phyloP scores from a whole-genome alignment of 2,329 filamentous ascomycete species.

The Tolypocladium ovalisporum region DNA sequence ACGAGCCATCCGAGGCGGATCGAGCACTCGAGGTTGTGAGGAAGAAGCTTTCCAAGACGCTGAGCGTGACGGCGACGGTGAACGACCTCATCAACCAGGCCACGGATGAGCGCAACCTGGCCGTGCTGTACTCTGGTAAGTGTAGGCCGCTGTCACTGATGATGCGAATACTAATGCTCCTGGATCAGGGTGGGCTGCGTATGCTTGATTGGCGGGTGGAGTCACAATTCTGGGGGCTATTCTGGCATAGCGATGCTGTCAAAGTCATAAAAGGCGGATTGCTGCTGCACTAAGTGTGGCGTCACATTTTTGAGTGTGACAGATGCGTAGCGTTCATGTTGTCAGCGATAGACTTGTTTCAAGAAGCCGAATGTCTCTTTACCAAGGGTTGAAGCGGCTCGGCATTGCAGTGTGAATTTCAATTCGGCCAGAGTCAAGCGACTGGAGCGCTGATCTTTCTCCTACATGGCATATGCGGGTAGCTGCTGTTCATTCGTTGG shows the following conservation, averaged over 20 bases:
- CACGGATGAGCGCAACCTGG: conserved; percentile 83
- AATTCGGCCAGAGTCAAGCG: not conserved
- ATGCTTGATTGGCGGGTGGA: conserved; percentile 20
- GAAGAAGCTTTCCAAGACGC: conserved; percentile 88
- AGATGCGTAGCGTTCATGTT: not conserved
- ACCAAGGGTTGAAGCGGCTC: not conserved
- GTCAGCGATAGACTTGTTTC: not conserved
- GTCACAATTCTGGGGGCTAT: not conserved
- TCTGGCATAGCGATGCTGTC: not conserved
- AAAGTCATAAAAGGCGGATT: no score
- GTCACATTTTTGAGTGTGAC: no score
- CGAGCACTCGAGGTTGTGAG: conserved; percentile 84
- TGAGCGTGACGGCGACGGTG: conserved; percentile 91
- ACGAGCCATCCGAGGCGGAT: conserved; percentile 67
- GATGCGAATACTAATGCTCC: conserved; percentile 9
- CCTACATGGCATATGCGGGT: not conserved
- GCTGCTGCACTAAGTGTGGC: no score
- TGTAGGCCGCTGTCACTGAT: not conserved
- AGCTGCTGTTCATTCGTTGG: not conserved
- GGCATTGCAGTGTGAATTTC: not conserved
- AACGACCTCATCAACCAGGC: conserved; percentile 96
- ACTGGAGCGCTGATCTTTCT: not conserved
- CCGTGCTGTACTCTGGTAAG: conserved; percentile 74
- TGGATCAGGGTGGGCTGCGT: conserved; percentile 32
- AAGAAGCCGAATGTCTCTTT: not conserved